Conservation (phyloP, 345 rosid genomes). For the Lagerstroemia speciosa region DNA sequence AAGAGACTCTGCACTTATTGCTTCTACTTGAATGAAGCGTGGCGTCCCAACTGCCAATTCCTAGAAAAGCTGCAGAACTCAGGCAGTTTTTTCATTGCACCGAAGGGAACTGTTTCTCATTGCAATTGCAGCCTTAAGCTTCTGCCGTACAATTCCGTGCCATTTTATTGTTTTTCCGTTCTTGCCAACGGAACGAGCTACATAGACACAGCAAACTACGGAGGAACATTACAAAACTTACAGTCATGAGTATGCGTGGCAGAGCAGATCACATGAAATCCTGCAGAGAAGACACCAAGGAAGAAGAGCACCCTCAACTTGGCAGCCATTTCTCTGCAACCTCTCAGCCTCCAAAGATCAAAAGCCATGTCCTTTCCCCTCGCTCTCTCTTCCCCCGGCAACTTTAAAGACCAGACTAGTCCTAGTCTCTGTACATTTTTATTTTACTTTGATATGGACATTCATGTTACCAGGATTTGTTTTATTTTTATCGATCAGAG, state of each 20-base stretch:
- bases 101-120: not conserved
- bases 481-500: not conserved
- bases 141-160: no score
- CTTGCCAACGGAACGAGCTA: not conserved
- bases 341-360: not conserved
- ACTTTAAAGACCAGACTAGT: constrained; percentile 1
- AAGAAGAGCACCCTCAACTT: constrained; percentile 12
- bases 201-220: not conserved
- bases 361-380: not conserved
- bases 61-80: not conserved
- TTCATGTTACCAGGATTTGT: not conserved
- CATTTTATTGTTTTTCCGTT: no score
- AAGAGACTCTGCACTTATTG: not conserved
- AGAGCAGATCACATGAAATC: constrained; percentile 10
- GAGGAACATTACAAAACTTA: constrained; percentile 1
- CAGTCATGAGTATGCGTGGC: constrained; percentile 26
- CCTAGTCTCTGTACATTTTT: not conserved
- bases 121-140: not conserved
- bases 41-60: not conserved
- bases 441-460: not conserved
- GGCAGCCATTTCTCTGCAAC: constrained; percentile 2
- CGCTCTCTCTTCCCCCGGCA: not conserved
- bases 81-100: not conserved
- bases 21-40: not conserved
- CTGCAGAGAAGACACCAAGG: constrained; percentile 10